These are phyloP conservation scores for Entomortierella beljakovae DNA, from an alignment of 192 early-diverging fungal species.

Conservation along the genomic window DNA sequence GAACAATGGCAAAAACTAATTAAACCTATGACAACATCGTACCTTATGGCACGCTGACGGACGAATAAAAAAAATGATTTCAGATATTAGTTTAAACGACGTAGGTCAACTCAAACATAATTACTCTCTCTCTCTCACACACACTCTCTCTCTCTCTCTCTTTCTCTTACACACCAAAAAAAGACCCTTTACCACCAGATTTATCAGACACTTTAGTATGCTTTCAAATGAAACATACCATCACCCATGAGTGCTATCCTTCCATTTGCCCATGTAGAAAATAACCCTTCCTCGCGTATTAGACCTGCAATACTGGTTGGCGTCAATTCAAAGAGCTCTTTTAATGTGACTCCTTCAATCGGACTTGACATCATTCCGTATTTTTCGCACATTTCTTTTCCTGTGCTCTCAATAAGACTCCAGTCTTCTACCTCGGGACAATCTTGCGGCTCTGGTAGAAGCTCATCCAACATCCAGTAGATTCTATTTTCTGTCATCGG, in stretches of 20 bases:
- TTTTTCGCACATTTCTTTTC: neutral
- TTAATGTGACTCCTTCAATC: neutral
- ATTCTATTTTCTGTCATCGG: constrained; percentile 35
- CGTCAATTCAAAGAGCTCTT: constrained; percentile 26
- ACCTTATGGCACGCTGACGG: constrained; percentile 19
- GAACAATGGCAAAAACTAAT: neutral
- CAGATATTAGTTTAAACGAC: neutral
- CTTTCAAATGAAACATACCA: too few relatives aligned
- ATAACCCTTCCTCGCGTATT: constrained; percentile 32
- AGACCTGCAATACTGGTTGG: constrained; percentile 12
- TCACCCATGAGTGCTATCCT: constrained; percentile 45
- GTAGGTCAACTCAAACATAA: too few relatives aligned
- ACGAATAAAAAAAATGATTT: neutral
- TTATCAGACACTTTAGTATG: too few relatives aligned
- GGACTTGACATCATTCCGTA: constrained; percentile 17
- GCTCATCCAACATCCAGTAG: constrained; percentile 43
- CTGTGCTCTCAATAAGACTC: neutral
- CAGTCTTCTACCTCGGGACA: constrained; percentile 43
- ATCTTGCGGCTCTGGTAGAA: neutral
- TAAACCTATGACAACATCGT: neutral
- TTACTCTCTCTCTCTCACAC: too few relatives aligned
- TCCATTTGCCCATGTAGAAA: constrained; percentile 38
- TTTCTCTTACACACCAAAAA: too few relatives aligned
- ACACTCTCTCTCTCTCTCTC: too few relatives aligned
- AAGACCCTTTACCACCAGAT: too few relatives aligned